These are phyloP conservation scores for Fusarium sp. DNA, from an alignment of 2,329 filamentous ascomycete genomes.

Conservation along the genomic window DNA sequence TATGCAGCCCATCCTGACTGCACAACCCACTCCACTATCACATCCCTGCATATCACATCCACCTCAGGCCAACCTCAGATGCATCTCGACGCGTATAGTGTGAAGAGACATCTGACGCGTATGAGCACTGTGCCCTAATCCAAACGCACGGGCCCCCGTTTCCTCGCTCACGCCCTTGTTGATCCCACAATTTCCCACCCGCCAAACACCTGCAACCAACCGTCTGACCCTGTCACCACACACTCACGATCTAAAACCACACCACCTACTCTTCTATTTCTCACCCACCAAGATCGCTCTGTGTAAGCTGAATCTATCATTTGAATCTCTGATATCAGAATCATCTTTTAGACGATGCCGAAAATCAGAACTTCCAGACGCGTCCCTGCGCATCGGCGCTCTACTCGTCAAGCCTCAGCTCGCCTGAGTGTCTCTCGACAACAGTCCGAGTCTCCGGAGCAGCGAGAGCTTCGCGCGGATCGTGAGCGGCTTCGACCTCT, in stretches of 20 bases:
- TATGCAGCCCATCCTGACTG: background rate
- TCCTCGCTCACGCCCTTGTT: background rate
- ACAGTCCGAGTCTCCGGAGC: background rate
- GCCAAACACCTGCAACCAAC: constrained; percentile 16
- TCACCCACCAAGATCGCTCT: background rate
- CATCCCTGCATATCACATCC: background rate
- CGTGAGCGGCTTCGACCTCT: constrained; percentile 44
- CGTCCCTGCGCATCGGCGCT: background rate
- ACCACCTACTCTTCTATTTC: background rate
- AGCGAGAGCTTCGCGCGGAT: constrained; percentile 31
- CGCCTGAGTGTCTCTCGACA: constrained; percentile 42
- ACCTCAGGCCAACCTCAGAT: background rate
- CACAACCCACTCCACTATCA: background rate
- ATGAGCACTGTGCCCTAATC: background rate
- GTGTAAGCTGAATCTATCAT: constrained; percentile 11
- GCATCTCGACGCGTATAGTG: background rate
- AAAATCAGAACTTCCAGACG: constrained; percentile 3
- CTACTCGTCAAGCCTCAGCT: constrained; percentile 6
- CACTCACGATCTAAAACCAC: constrained; percentile 5
- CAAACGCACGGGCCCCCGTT: background rate
- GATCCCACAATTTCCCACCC: constrained; percentile 15
- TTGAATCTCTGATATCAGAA: background rate
- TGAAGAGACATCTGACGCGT: background rate
- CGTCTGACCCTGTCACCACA: background rate
- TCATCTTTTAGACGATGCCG: constrained; percentile 14